Conservation (phyloP, 2,329 filamentous ascomycete species). For the Penicillium sp. region DNA sequence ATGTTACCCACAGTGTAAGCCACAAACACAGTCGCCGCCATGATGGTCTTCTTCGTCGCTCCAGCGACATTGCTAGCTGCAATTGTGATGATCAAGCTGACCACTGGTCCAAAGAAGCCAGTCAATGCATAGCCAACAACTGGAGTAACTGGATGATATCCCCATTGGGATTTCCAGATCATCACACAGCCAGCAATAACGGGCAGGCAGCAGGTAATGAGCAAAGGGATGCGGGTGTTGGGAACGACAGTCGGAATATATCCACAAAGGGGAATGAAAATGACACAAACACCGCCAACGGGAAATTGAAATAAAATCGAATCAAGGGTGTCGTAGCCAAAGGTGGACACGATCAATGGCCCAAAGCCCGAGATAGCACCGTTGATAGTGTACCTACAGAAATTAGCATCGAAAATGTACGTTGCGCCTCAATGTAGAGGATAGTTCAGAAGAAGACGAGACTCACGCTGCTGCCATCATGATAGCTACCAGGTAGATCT, state of each 20-base stretch:
- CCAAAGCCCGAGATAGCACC: constrained; percentile 70
- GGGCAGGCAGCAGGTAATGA: constrained; percentile 66
- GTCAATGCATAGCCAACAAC: constrained; percentile 71
- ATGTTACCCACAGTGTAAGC: constrained; percentile 77
- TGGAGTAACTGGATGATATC: constrained; percentile 62
- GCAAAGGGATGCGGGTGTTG: constrained; percentile 65
- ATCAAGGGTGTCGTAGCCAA: constrained; percentile 63
- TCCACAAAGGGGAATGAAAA: constrained; percentile 66
- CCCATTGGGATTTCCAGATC: constrained; percentile 70
- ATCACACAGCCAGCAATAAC: constrained; percentile 72
- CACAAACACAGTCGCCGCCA: constrained; percentile 71
- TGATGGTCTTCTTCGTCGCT: constrained; percentile 75
- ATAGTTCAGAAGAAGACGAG: neutral
- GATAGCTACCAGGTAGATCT: constrained; percentile 62
- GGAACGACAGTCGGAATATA: constrained; percentile 60
- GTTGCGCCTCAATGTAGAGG: neutral
- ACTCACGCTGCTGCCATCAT: constrained; percentile 66
- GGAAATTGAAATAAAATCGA: constrained; percentile 75
- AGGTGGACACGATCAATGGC: constrained; percentile 69
- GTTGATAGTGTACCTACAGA: constrained; percentile 64
- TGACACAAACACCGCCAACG: constrained; percentile 65
- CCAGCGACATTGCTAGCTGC: constrained; percentile 70
- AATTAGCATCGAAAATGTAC: neutral
- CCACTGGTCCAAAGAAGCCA: constrained; percentile 70
- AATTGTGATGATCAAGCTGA: constrained; percentile 59